Conservation (phyloP, 1,284 basidiomycete species). For the Leccinum griseonigrum region DNA sequence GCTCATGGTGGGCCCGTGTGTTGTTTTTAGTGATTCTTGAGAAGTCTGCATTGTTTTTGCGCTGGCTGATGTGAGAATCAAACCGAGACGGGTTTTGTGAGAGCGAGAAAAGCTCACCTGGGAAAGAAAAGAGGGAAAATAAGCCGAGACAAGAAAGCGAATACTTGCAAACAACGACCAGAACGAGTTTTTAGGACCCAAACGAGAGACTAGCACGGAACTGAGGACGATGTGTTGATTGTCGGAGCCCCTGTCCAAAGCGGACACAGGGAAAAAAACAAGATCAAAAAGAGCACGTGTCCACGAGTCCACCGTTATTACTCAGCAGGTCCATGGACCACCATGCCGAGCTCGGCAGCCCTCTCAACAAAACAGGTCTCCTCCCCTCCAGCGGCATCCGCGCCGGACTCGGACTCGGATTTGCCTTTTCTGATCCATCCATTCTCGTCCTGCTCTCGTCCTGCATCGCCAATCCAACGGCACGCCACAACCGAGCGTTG, state of each 20-base stretch:
- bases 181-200: conserved; percentile 18
- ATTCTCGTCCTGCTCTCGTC: conserved; percentile 18
- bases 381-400: conserved; percentile 7
- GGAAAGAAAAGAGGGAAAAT: conserved; percentile 2
- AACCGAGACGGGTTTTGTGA: conserved; percentile 1
- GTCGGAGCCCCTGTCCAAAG: conserved; percentile 37
- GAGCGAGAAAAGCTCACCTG: conserved; percentile 16
- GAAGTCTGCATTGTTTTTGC: conserved; percentile 33
- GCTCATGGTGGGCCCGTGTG: conserved; percentile 9
- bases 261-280: conserved; percentile 37
- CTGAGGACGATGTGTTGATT: conserved; percentile 34
- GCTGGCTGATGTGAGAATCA: conserved; percentile 32
- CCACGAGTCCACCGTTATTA: conserved; percentile 21
- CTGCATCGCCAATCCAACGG: conserved; percentile 7
- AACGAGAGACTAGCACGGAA: conserved; percentile 12
- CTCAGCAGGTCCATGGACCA: conserved; percentile 31
- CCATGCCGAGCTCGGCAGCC: conserved; percentile 19
- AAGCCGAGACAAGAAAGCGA: background rate
- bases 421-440: background rate
- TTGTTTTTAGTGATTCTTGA: conserved; percentile 25
- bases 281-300: conserved; percentile 35
- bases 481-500: background rate
- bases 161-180: conserved; percentile 4
- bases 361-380: background rate
- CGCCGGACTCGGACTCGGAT: conserved; percentile 11